These are phyloP conservation scores for Leptographium radiaticola DNA, from an alignment of 2,329 filamentous ascomycete genomes.

Conservation along the genomic window DNA sequence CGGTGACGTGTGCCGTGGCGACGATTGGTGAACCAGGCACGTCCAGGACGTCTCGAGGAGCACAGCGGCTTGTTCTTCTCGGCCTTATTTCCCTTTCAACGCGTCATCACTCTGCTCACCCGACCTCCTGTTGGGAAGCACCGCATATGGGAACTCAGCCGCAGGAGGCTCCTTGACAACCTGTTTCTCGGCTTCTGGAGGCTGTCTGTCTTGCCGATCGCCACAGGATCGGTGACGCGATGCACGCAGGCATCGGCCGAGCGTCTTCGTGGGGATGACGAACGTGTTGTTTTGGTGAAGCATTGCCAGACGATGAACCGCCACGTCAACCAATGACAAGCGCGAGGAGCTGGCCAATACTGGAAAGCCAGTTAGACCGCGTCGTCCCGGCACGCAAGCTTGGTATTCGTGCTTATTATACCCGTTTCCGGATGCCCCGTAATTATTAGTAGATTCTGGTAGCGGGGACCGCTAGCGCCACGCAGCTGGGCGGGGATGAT, in stretches of 20 bases:
- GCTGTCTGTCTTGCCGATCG: not conserved
- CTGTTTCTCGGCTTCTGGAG: not conserved
- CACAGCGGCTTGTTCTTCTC: not conserved
- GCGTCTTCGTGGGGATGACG: not conserved
- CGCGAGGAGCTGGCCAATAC: not conserved
- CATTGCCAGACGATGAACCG: too few species aligned
- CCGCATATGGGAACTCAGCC: not conserved
- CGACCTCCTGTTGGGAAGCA: not conserved
- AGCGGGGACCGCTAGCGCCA: too few species aligned
- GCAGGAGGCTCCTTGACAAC: not conserved
- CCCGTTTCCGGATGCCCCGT: too few species aligned
- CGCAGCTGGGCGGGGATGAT: too few species aligned
- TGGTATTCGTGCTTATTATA: too few species aligned
- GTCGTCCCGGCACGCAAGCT: too few species aligned
- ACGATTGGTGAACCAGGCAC: not conserved
- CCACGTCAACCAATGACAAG: too few species aligned
- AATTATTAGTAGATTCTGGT: too few species aligned
- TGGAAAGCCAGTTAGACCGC: too few species aligned
- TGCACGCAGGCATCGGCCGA: not conserved
- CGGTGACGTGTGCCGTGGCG: not conserved
- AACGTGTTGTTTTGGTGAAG: not conserved
- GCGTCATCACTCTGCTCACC: not conserved
- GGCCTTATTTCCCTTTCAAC: not conserved
- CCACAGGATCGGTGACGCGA: not conserved
- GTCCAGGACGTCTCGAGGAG: too few species aligned